Evolutionary conservation across 1,139 yeast genomes (phyloP).

Genomic region (Candida sp.): DNA sequence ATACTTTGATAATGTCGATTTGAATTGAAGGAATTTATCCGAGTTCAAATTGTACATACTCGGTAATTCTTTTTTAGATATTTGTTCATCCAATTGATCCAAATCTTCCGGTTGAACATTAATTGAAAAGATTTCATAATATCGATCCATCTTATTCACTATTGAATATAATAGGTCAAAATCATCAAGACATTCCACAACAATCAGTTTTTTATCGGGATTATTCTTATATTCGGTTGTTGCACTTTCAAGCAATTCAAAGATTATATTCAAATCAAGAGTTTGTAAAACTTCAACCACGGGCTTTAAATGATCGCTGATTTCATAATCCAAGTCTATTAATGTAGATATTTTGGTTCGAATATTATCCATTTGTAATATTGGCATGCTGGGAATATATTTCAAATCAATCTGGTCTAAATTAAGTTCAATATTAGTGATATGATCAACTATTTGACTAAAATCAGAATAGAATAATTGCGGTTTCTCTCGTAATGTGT

Average conservation of each 20-base stretch:
- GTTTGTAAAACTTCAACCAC: constrained; percentile 8
- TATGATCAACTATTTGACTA: background rate
- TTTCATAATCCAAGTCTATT: constrained; percentile 4
- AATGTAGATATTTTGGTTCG: constrained; percentile 4
- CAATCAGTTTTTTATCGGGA: constrained; percentile 4
- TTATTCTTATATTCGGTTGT: constrained; percentile 7
- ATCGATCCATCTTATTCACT: constrained; percentile 14
- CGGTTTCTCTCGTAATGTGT: constrained; percentile 3
- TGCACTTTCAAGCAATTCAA: constrained; percentile 9
- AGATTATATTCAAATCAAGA: constrained; percentile 9
- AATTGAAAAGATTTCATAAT: constrained; percentile 9
- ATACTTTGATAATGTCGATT: constrained; percentile 6
- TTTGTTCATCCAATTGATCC: constrained; percentile 2
- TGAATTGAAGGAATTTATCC: constrained; percentile 3
- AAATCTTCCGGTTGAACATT: constrained; percentile 1
- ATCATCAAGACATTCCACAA: constrained; percentile 7
- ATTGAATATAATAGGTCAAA: constrained; percentile 13
- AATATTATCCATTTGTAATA: background rate
- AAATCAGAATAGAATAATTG: background rate
- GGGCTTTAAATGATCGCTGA: constrained; percentile 5
- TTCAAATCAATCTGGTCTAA: constrained; percentile 3
- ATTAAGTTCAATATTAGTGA: constrained; percentile 7
- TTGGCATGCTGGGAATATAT: background rate
- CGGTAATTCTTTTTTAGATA: background rate
- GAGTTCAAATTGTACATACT: background rate